These are phyloP conservation scores for Tolypocladium guangdongense DNA, from an alignment of 2,329 filamentous ascomycete species.

Conservation along the genomic window DNA sequence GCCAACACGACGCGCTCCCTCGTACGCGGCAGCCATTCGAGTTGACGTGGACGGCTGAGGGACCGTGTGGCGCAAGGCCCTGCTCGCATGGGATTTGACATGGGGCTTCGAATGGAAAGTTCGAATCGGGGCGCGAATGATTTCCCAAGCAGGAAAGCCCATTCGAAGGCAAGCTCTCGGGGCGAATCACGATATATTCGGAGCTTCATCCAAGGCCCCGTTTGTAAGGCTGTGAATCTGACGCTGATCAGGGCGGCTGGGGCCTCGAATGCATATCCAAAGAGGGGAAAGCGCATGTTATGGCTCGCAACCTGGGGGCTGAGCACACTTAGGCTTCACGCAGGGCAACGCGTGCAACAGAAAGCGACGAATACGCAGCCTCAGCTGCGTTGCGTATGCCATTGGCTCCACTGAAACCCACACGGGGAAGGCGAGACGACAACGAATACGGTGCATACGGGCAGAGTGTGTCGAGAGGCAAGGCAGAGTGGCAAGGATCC, in stretches of 20 bases:
- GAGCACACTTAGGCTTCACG: background rate
- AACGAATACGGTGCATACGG: no score
- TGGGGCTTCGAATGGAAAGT: background rate
- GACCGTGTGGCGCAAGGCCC: background rate
- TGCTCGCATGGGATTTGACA: background rate
- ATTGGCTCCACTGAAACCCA: background rate
- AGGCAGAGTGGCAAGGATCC: background rate
- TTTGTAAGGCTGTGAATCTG: background rate
- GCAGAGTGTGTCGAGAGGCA: no score
- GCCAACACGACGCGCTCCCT: background rate
- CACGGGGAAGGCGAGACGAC: background rate
- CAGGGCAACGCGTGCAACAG: background rate
- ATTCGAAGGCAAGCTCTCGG: background rate
- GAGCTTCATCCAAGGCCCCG: background rate
- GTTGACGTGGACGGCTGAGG: background rate
- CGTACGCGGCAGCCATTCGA: background rate
- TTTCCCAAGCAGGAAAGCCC: no score
- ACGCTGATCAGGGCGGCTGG: background rate
- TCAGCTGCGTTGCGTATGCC: background rate
- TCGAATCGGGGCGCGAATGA: background rate
- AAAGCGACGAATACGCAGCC: background rate
- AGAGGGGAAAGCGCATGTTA: background rate
- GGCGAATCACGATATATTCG: background rate
- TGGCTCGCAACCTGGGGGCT: background rate
- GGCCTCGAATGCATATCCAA: background rate